A percentile compares a stretch with the other conserved stretches of the same genome.
phyloP scores from a whole-genome alignment of 83 land plant genomes.

The Picea mariana region DNA sequence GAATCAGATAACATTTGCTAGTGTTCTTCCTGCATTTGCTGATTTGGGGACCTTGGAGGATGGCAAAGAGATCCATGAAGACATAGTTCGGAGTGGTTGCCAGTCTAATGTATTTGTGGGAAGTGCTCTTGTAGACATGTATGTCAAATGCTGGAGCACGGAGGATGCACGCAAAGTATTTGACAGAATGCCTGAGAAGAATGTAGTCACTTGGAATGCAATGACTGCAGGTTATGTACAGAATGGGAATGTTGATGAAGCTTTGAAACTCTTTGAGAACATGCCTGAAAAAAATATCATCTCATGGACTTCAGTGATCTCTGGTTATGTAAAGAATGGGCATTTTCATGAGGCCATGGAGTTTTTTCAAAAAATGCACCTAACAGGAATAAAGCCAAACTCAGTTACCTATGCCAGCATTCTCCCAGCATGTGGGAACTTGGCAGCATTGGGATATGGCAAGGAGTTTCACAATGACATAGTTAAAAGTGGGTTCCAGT shows the following conservation, averaged over 20 bases:
- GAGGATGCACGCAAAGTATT: conserved; percentile 5
- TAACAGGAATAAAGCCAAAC: conserved; percentile 36
- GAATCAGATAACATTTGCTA: neutral
- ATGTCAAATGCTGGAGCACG: neutral
- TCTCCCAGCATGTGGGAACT: conserved; percentile 50
- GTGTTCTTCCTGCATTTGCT: conserved; percentile 1
- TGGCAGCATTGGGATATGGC: conserved; percentile 22
- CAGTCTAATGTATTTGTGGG: conserved; percentile 8
- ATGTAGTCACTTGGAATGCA: neutral
- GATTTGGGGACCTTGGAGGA: neutral
- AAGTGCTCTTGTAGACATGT: neutral
- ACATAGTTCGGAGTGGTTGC: neutral
- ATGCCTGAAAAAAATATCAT: too few species aligned
- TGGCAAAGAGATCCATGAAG: neutral
- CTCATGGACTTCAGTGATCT: too few species aligned
- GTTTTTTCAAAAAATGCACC: conserved; percentile 22
- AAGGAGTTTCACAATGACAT: conserved; percentile 41
- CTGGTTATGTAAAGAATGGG: conserved; percentile 20
- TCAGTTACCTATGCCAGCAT: conserved; percentile 48
- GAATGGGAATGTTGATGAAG: conserved; percentile 2
- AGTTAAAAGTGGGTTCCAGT: conserved; percentile 18
- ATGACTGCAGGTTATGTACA: conserved; percentile 1
- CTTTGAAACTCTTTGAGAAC: too few species aligned
- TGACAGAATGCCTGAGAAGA: neutral
- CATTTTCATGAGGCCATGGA: conserved; percentile 13